These are phyloP conservation scores for Boletus vinaceobasis DNA, from an alignment of 768 basidiomycete species.

Conservation along the genomic window DNA sequence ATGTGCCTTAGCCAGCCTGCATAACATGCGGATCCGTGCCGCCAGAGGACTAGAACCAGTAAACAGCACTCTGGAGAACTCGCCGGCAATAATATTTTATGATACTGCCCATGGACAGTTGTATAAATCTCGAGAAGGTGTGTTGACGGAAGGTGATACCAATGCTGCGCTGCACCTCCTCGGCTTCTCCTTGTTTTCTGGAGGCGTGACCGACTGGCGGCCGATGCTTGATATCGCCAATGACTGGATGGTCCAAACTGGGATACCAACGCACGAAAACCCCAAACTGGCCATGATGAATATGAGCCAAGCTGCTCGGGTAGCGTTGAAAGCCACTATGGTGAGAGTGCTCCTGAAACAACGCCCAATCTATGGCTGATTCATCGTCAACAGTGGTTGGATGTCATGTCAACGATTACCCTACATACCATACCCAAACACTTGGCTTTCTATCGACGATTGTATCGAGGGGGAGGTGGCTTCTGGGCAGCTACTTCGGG, in stretches of 20 bases:
- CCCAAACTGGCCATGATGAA: constrained; percentile 55
- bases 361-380: constrained; percentile 9
- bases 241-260: constrained; percentile 73
- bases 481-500: constrained; percentile 40
- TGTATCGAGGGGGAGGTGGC: constrained; percentile 52
- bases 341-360: constrained; percentile 43
- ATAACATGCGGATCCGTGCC: constrained; percentile 59
- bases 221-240: constrained; percentile 64
- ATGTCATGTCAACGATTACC: constrained; percentile 68
- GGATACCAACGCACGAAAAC: constrained; percentile 61
- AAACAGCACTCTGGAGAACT: constrained; percentile 50
- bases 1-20: constrained; percentile 72
- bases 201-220: constrained; percentile 68
- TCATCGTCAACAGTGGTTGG: constrained; percentile 58
- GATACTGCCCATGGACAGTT: constrained; percentile 67
- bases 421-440: constrained; percentile 61
- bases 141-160: constrained; percentile 65
- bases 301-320: constrained; percentile 51
- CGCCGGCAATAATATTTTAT: constrained; percentile 62
- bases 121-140: constrained; percentile 50
- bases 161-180: constrained; percentile 77
- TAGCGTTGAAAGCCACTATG: constrained; percentile 68
- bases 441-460: constrained; percentile 59
- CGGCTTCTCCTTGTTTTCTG: constrained; percentile 67
- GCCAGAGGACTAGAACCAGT: constrained; percentile 59